Base-by-base conservation (phyloP, 805 yeast genomes). In the Kazachstania kunashirensis region DNA sequence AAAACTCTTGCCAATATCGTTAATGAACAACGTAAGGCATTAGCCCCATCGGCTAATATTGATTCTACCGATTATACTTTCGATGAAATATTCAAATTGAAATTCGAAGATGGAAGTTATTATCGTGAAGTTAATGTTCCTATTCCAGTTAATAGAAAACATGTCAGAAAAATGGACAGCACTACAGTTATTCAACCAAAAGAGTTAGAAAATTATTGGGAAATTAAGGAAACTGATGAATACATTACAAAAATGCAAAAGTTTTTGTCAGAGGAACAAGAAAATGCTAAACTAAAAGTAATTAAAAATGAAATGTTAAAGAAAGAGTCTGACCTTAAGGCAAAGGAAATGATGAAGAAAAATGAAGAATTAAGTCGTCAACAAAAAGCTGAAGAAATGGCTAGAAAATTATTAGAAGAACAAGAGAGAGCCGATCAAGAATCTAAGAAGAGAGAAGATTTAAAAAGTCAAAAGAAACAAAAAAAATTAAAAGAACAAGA, bases 71-170 rank as follows among this genome's bases (percentile, higher is more conserved):
- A 53, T 38, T 51, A 40, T 19, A 50, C 53, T 4, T 50, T 50
- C 13, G 49, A 49, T 21, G 55, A 58, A 36, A 38, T 57, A 6
- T 42, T 55, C 17, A 34, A 45, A 8, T 38, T 51, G 33, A 49
- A 42, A 16, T 47, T 39, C 28, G 32, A 27, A 5, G 57, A 53
- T 23, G 57, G 53, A 4, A 44, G 53, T 15, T 48, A 43, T 24
- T 57, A 53, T 38, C 55, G 43, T 14, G 55, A 51, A 33, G 45
- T 48, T 3, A 38, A 38, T 8, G 53, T 53, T 10, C 48, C 49
- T 15, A 43, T 57, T 4, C 61, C 63, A 4, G 39, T 49, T 12
- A 44, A 50, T 18, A 41, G 47, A 33, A 37, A 36, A 16, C 38
- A 31, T 15, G 34, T 36, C 17, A 47, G 39, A 18, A 41, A 38